These are phyloP conservation scores for Cutaneotrichosporon dermatis DNA, from an alignment of 1,284 basidiomycete genomes.

Conservation along the genomic window DNA sequence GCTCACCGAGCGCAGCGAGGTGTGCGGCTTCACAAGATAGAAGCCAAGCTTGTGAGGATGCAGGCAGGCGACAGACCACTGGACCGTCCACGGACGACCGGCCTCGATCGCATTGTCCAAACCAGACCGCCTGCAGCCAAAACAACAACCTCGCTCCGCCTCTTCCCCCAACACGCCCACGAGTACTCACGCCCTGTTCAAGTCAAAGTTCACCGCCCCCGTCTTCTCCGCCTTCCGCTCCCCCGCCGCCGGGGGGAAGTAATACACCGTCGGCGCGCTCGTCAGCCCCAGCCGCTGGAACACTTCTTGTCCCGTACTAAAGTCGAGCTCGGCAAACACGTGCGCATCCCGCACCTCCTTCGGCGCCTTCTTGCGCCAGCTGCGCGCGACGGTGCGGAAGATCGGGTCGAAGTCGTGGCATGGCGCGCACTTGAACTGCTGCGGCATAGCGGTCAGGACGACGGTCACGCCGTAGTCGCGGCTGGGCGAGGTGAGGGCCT, in stretches of 20 bases:
- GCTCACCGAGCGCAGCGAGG: too few species aligned
- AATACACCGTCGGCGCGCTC: slow-evolving; percentile 75
- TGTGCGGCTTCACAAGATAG: too few species aligned
- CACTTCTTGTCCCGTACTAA: slow-evolving; percentile 65
- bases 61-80: too few species aligned
- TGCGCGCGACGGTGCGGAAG: slow-evolving; percentile 70
- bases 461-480: slow-evolving; percentile 79
- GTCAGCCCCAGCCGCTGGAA: slow-evolving; percentile 70
- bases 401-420: slow-evolving; percentile 71
- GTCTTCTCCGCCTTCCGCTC: slow-evolving; percentile 57
- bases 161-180: background rate
- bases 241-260: slow-evolving; percentile 69
- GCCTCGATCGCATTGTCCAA: too few species aligned
- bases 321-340: slow-evolving; percentile 89
- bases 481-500: slow-evolving; percentile 59
- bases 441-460: slow-evolving; percentile 77
- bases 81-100: too few species aligned
- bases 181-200: slow-evolving; percentile 57
- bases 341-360: slow-evolving; percentile 64
- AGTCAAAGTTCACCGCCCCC: slow-evolving; percentile 68
- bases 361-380: slow-evolving; percentile 63
- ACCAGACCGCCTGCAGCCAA: too few species aligned
- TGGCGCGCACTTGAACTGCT: slow-evolving; percentile 60
- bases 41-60: too few species aligned
- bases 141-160: too few species aligned